Evolutionary conservation across 2,329 filamentous ascomycete species (phyloP).

Genomic region (Beauveria pseudobassiana): DNA sequence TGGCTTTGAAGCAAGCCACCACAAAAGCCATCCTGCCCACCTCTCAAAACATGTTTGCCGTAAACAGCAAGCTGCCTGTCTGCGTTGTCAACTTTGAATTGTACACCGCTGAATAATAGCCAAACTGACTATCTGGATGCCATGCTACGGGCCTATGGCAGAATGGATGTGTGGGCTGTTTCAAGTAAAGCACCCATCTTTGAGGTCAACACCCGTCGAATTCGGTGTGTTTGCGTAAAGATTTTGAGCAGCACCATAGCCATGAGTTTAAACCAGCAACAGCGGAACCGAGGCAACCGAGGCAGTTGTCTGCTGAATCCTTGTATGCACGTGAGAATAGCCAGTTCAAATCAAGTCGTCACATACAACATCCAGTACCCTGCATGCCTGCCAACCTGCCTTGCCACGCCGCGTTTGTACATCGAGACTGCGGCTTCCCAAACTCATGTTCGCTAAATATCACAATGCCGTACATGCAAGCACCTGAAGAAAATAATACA

Average conservation of each 20-base stretch:
- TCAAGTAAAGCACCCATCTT: not conserved
- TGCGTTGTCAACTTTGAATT: too few species aligned
- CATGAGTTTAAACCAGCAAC: not conserved
- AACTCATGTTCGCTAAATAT: not conserved
- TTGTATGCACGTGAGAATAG: not conserved
- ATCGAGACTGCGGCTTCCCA: not conserved
- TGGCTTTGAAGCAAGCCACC: not conserved
- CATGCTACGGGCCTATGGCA: too few species aligned
- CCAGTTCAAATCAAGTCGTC: too few species aligned
- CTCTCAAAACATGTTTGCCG: not conserved
- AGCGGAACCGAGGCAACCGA: not conserved
- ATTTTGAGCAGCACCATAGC: not conserved
- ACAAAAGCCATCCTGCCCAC: not conserved
- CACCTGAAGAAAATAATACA: not conserved
- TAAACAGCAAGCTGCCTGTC: not conserved
- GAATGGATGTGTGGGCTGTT: not conserved
- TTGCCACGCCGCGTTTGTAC: not conserved
- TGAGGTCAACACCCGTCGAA: not conserved
- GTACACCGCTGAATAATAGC: too few species aligned
- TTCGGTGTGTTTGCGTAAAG: not conserved
- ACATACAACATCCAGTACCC: not conserved
- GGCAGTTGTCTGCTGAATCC: not conserved
- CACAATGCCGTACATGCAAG: not conserved
- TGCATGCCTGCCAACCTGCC: not conserved
- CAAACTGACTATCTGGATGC: too few species aligned